Evolutionary conservation across 2,329 filamentous ascomycete species (phyloP).

Genomic region (Verticillium dahliae): DNA sequence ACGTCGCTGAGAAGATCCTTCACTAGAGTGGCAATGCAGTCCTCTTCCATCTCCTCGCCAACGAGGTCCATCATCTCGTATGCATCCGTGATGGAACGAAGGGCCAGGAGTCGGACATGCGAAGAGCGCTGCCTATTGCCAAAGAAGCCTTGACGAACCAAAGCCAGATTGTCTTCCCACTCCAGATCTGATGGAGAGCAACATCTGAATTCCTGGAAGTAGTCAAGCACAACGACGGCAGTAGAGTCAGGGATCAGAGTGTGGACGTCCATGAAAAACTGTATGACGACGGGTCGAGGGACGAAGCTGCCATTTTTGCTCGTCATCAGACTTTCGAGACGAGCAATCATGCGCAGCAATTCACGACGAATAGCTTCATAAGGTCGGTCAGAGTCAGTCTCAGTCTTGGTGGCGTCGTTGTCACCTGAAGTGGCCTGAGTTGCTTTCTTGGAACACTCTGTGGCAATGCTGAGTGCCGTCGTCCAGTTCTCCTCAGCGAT

Average conservation of each 20-base stretch:
- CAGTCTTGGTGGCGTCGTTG: constrained; percentile 9
- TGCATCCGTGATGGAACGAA: constrained; percentile 54
- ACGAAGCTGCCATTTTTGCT: constrained; percentile 46
- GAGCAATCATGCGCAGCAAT: constrained; percentile 35
- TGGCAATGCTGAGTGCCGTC: constrained; percentile 51
- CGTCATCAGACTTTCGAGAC: constrained; percentile 42
- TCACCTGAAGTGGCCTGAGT: constrained; percentile 7
- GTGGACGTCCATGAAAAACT: constrained; percentile 59
- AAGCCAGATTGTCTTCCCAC: constrained; percentile 59
- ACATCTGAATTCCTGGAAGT: constrained; percentile 62
- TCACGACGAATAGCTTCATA: constrained; percentile 35
- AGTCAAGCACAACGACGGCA: constrained; percentile 56
- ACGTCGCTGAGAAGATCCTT: constrained; percentile 56
- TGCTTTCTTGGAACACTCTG: constrained; percentile 40
- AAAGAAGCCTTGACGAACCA: constrained; percentile 58
- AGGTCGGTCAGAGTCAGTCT: constrained; percentile 20
- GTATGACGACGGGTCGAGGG: constrained; percentile 59
- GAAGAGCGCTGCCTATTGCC: constrained; percentile 54
- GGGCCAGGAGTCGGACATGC: constrained; percentile 54
- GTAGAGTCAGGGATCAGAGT: constrained; percentile 57
- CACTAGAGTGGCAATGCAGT: constrained; percentile 52
- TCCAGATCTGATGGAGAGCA: constrained; percentile 64
- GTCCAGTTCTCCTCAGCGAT: constrained; percentile 62
- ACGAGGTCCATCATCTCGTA: constrained; percentile 54
- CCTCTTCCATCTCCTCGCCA: constrained; percentile 46